Conservation (phyloP, 2,329 filamentous ascomycete species). For the Cercospora janseana region DNA sequence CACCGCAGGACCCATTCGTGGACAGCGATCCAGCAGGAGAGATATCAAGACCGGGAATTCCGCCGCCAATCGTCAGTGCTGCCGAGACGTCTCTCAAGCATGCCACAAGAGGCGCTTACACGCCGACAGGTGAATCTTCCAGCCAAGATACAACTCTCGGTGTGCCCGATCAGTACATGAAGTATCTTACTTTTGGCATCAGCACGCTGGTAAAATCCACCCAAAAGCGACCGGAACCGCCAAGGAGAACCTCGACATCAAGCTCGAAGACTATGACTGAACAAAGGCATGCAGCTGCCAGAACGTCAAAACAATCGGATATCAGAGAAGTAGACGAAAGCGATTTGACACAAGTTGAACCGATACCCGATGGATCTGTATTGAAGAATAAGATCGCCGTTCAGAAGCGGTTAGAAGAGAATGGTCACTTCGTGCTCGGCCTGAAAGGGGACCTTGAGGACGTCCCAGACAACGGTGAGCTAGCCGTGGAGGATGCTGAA, state of each 20-base stretch:
- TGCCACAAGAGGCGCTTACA: constrained; percentile 41
- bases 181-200: constrained; percentile 51
- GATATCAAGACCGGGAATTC: constrained; percentile 41
- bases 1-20: background rate
- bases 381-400: constrained; percentile 63
- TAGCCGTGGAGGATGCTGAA: constrained; percentile 30
- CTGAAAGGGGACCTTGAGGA: constrained; percentile 64
- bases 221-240: constrained; percentile 25
- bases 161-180: constrained; percentile 51
- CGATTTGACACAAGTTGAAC: constrained; percentile 32
- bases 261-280: constrained; percentile 29
- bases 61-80: constrained; percentile 48
- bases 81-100: constrained; percentile 46
- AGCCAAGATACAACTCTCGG: constrained; percentile 40
- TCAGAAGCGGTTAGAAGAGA: constrained; percentile 45
- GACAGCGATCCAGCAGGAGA: constrained; percentile 13
- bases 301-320: constrained; percentile 10
- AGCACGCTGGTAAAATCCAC: constrained; percentile 34
- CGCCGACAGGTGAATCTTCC: constrained; percentile 26
- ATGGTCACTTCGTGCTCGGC: constrained; percentile 65
- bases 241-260: constrained; percentile 28
- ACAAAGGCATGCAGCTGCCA: constrained; percentile 11
- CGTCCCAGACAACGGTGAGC: constrained; percentile 45
- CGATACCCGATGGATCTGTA: constrained; percentile 42
- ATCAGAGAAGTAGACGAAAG: constrained; percentile 21